Conservation (phyloP, 2,329 filamentous ascomycete species). For the Albifimbria verrucaria region DNA sequence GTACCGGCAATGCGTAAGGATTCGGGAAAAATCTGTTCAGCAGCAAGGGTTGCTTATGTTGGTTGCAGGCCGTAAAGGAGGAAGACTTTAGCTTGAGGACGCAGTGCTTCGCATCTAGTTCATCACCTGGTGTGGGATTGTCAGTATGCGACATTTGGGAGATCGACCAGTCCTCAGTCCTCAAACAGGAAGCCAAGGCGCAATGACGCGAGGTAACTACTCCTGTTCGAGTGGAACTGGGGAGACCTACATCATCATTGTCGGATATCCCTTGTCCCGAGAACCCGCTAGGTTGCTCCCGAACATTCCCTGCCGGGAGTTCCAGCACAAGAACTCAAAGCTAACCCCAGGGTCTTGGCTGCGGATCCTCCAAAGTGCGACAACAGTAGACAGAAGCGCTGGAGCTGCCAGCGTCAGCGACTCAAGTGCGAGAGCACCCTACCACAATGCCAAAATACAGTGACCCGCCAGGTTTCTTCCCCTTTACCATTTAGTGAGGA, state of each 20-base stretch:
- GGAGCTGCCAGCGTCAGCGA: not conserved
- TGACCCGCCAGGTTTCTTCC: not conserved
- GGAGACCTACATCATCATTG: not conserved
- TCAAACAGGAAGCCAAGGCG: not conserved
- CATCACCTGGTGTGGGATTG: not conserved
- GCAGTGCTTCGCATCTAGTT: not conserved
- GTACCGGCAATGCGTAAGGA: too few relatives aligned
- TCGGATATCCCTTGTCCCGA: not conserved
- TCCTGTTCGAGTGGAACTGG: not conserved
- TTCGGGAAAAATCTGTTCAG: too few relatives aligned
- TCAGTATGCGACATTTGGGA: not conserved
- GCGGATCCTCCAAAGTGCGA: not conserved
- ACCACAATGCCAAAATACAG: not conserved
- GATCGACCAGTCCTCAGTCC: not conserved
- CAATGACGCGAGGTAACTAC: not conserved
- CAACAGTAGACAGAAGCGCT: not conserved
- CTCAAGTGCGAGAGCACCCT: not conserved
- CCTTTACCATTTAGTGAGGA: not conserved
- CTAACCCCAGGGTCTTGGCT: not conserved
- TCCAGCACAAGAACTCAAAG: not conserved
- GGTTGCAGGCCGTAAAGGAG: not conserved
- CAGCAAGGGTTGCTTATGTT: not conserved
- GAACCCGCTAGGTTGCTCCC: not conserved
- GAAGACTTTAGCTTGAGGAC: not conserved
- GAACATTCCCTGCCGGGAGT: not conserved